phyloP scores from a whole-genome alignment of 805 yeast genomes.

The Candida nemodendra region DNA sequence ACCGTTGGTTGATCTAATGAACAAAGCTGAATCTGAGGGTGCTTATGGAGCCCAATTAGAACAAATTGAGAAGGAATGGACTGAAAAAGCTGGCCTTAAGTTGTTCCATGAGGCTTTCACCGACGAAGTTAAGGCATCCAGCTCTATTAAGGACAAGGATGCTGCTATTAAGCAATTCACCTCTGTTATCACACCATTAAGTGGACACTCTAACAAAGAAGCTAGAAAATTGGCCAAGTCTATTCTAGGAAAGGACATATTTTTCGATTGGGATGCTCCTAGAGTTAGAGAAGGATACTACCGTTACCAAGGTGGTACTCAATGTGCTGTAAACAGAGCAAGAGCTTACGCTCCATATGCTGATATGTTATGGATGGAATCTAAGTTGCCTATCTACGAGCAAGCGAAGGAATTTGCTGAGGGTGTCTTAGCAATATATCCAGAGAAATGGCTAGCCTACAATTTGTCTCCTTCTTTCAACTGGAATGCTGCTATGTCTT shows the following conservation, averaged over 20 bases:
- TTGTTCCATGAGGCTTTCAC: conserved; percentile 89
- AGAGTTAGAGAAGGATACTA: conserved; percentile 97
- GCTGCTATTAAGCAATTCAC: conserved; percentile 64
- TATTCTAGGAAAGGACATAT: conserved; percentile 76
- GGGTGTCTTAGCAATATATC: conserved; percentile 78
- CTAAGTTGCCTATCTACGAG: conserved; percentile 86
- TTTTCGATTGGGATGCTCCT: conserved; percentile 93
- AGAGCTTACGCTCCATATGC: conserved; percentile 93
- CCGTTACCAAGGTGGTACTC: conserved; percentile 94
- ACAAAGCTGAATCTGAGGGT: conserved; percentile 77
- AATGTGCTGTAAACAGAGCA: conserved; percentile 96
- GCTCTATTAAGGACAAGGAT: conserved; percentile 54
- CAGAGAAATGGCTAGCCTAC: conserved; percentile 95
- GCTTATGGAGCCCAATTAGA: conserved; percentile 68
- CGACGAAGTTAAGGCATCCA: conserved; percentile 68
- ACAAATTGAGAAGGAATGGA: conserved; percentile 79
- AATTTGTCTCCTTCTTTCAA: conserved; percentile 96
- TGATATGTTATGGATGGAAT: conserved; percentile 98
- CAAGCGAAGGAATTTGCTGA: conserved; percentile 95
- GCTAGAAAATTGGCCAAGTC: conserved; percentile 75
- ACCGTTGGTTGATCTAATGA: conserved; percentile 74
- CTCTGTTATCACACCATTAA: conserved; percentile 67
- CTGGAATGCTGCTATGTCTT: conserved; percentile 93
- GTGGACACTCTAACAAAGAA: conserved; percentile 73
- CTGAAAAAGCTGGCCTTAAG: conserved; percentile 75